Percentiles rank a stretch among this genome's conserved stretches.
phyloP scores from a whole-genome alignment of 371 early-diverging fungal species.

The Globomyces sp. region DNA sequence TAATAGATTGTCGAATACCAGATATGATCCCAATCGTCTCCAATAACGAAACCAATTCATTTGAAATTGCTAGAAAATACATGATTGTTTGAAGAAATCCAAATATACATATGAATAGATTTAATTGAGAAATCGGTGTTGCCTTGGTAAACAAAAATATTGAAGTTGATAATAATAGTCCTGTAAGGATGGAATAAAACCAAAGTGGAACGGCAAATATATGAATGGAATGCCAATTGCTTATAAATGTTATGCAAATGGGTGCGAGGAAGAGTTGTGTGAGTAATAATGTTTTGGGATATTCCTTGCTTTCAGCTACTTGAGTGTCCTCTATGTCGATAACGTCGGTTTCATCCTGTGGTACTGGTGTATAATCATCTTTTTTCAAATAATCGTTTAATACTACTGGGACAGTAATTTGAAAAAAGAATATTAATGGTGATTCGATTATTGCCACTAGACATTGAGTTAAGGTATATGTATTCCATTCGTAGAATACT shows the following conservation, averaged over 20 bases:
- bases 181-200: neutral
- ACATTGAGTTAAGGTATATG: neutral
- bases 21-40: slow-evolving; percentile 1
- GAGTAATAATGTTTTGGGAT: neutral
- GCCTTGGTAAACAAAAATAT: neutral
- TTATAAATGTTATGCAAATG: neutral
- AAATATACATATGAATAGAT: neutral
- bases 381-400: too few species aligned
- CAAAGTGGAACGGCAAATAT: slow-evolving; percentile 1
- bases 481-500: neutral
- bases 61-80: slow-evolving; percentile 7
- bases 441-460: neutral
- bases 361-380: too few species aligned
- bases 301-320: neutral
- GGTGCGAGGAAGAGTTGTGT: neutral
- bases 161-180: neutral
- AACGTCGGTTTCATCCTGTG: too few species aligned
- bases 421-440: neutral
- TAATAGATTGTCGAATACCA: neutral
- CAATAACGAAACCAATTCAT: slow-evolving; percentile 7
- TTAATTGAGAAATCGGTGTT: neutral
- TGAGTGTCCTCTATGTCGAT: too few species aligned
- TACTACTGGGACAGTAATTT: neutral
- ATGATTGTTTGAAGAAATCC: slow-evolving; percentile 5
- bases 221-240: neutral